phyloP scores from a whole-genome alignment of 2,329 filamentous ascomycete species.

The Colletotrichum camelliae region DNA sequence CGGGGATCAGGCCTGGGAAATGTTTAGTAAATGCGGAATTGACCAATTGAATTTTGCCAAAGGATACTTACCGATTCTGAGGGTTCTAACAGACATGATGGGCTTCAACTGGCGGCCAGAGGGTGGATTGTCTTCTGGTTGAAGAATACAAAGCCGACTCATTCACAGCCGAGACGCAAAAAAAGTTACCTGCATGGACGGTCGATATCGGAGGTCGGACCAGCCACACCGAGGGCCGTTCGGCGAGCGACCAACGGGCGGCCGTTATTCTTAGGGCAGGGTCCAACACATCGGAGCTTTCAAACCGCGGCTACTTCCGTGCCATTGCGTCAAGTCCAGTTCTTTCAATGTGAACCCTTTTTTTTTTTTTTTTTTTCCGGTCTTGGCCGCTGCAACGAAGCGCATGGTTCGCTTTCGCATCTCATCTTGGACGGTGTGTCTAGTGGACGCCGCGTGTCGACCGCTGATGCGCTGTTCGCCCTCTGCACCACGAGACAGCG shows the following conservation, averaged over 20 bases:
- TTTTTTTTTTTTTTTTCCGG: not conserved
- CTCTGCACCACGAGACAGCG: not conserved
- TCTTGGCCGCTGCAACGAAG: not conserved
- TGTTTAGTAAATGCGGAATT: not conserved
- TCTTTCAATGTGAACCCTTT: not conserved
- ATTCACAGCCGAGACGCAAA: not conserved
- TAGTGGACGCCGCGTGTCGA: not conserved
- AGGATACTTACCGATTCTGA: conserved; percentile 42
- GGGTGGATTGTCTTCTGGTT: not conserved
- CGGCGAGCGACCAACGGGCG: conserved; percentile 15
- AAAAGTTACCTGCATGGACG: not conserved
- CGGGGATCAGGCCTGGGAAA: conserved; percentile 80
- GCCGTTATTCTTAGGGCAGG: not conserved
- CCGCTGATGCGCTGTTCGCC: not conserved
- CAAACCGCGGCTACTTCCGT: not conserved
- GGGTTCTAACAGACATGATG: conserved; percentile 46
- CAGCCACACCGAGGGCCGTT: conserved; percentile 19
- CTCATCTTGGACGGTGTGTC: not conserved
- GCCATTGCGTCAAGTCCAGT: conserved; percentile 3
- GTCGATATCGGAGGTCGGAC: conserved; percentile 21
- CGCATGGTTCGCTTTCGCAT: not conserved
- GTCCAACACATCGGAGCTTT: not conserved
- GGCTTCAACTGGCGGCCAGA: conserved; percentile 17
- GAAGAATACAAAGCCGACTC: not conserved
- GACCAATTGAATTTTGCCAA: not conserved